Conservation (phyloP, 2,329 filamentous ascomycete species). For the Colletotrichum sp. region DNA sequence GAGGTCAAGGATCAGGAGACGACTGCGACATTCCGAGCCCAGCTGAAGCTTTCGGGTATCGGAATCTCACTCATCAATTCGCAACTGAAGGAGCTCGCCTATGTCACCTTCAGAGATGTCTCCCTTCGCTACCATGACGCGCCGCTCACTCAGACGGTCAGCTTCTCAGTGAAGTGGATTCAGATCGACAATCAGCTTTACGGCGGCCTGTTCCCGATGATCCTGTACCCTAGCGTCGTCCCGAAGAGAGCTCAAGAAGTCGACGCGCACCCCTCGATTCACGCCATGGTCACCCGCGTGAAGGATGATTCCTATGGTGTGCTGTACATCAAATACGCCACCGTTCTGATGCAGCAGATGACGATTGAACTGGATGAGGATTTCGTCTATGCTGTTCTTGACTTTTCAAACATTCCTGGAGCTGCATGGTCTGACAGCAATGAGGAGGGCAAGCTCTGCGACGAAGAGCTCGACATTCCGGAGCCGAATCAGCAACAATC, state of each 20-base stretch:
- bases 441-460: conserved; percentile 84
- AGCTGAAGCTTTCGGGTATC: conserved; percentile 86
- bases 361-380: conserved; percentile 97
- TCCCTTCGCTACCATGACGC: conserved; percentile 93
- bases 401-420: conserved; percentile 92
- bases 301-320: conserved; percentile 99
- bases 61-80: conserved; percentile 93
- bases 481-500: conserved; percentile 85
- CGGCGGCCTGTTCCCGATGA: conserved; percentile 96
- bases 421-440: conserved; percentile 82
- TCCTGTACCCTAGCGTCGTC: conserved; percentile 96
- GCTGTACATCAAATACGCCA: conserved; percentile 97
- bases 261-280: conserved; percentile 93
- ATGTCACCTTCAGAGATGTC: conserved; percentile 90
- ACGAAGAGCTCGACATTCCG: conserved; percentile 88
- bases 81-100: conserved; percentile 90
- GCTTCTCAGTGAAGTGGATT: conserved; percentile 95
- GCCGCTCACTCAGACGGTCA: conserved; percentile 89
- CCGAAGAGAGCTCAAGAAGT: conserved; percentile 97
- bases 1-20: conserved; percentile 94
- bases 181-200: conserved; percentile 99
- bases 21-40: conserved; percentile 85
- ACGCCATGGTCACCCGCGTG: conserved; percentile 88
- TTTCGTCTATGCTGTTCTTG: conserved; percentile 94
- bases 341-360: conserved; percentile 94